Evolutionary conservation across 1,284 basidiomycete species (phyloP), one percentile per base, ranked within the genome.

Genomic region (Fomitopsis palustris): DNA sequence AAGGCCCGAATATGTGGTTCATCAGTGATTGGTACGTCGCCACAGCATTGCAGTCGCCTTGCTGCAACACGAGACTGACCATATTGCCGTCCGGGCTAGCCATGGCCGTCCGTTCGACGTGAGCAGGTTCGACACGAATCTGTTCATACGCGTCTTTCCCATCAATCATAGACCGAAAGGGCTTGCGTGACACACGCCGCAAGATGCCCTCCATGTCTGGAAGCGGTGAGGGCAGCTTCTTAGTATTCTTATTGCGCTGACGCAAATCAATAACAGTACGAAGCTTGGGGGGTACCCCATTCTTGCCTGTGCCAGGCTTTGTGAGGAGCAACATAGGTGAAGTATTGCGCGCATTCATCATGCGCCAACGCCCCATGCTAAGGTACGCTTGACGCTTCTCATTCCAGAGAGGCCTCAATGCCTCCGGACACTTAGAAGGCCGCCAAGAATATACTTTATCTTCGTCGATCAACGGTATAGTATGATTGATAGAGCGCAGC

Each of bases 381-480:
- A 73, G 25, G 58, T 74, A 75, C 0, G 65, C 53, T 4, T 73
- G 61, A 0, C 63, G 47, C 54, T 75, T 76, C 25, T 64, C 63
- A 0, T 42, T 51, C 71, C 71, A 75, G 4, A 62, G 61, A 0
- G 59, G 38, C 27, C 60, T 47, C 6, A 74, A 54, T 1, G 70
- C 65, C 16, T 75, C 70, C 2, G 72, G 67, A 55, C 72, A 75
- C 29, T 64, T 61, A 1, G 70, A 70, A 3, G 69, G 72, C 9
- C 71, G 55, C 64, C 68, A 77, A 0, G 62, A 21, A 33, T 75
- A 77, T 0, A 71, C 54, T 37, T 70, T 71, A 0, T 55, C 42
- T 33, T 72, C 65, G 43, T 79, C 72, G 4, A 75, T 75, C 8
- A 79, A 49, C 0, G 75, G 75, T 1, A 79, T 78, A 0, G 55